Base-by-base conservation (phyloP, 768 basidiomycete genomes). In the Glaciozyma antarctica region DNA sequence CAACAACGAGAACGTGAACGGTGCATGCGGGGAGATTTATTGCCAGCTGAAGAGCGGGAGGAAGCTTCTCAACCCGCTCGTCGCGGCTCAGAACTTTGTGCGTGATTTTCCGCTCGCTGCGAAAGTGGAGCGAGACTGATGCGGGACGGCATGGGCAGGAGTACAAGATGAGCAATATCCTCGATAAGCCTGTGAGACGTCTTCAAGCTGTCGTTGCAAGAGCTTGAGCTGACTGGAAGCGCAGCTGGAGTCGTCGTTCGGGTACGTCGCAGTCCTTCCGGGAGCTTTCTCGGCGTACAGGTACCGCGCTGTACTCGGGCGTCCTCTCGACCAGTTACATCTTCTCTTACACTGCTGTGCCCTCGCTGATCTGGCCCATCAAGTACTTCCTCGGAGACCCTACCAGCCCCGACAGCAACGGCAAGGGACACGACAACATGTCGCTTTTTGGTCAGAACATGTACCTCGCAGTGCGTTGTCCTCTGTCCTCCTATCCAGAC, bases 211-310 rank as follows among this genome's bases (percentile, higher is more conserved):
- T 21, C 2, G n/a, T 2, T 48, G 3, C 13, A 5, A 48, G 6
- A 5, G 22, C 6, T 17, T 48, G 19, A 21, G 21, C 21, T 48
- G 21, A 51, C 12, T 51, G 49, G 6, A 1, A n/a, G 26, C 56
- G 5, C 56, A 57, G 24, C 24, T 91, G 58, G 92, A 97, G 78
- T 90, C 88, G 76, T 87, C 87, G 17, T 55, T 55, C 21, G 92
- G 92, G 28, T 95, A 95, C 30, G 64, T 70, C 34, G 45, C 56
- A 19, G 93, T 97, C 67, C 79, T 95, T 62, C 93, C 93, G 60
- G 93, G 93, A 75, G 93, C 93, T 57, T 97, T 98, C 82, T 92
- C 90, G 92, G 92, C 92, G 10, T 97, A 98, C 77, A 83, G 90
- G 21, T 95, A 79, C 78, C 85, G 87, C n/a, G 93, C 93, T 47